A percentile compares a stretch with the other conserved stretches of the same genome.
Conservation (phyloP, 805 yeast species). For the Candida germanica region DNA sequence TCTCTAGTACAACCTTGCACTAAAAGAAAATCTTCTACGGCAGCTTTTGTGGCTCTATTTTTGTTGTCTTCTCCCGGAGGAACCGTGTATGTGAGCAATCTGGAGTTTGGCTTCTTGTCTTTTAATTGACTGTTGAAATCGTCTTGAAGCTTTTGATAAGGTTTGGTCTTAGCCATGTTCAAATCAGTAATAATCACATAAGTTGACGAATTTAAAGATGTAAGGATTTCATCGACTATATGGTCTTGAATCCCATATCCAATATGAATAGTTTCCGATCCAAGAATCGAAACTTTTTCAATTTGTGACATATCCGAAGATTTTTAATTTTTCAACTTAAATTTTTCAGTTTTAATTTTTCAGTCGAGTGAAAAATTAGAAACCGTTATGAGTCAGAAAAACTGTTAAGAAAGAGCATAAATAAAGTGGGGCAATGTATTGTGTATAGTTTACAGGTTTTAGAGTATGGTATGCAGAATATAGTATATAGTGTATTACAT, state of each 20-base stretch:
- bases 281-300: conserved; percentile 70
- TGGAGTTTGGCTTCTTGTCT: conserved; percentile 46
- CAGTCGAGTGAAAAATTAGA: too few relatives aligned
- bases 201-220: conserved; percentile 73
- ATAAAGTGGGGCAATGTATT: too few relatives aligned
- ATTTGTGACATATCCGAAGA: conserved; percentile 20
- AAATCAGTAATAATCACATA: conserved; percentile 89
- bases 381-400: not conserved
- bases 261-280: conserved; percentile 80
- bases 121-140: conserved; percentile 40
- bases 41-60: conserved; percentile 83
- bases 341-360: too few relatives aligned
- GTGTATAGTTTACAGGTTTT: too few relatives aligned
- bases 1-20: conserved; percentile 90
- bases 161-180: conserved; percentile 67
- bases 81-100: conserved; percentile 71
- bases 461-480: too few relatives aligned
- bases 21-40: conserved; percentile 85
- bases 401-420: not conserved
- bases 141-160: conserved; percentile 45
- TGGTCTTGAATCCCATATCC: conserved; percentile 80
- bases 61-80: conserved; percentile 94
- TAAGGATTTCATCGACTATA: conserved; percentile 64
- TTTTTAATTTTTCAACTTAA: too few relatives aligned
- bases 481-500: too few relatives aligned